Base-by-base conservation (phyloP, 768 basidiomycete genomes). In the Boletus barrowsii region DNA sequence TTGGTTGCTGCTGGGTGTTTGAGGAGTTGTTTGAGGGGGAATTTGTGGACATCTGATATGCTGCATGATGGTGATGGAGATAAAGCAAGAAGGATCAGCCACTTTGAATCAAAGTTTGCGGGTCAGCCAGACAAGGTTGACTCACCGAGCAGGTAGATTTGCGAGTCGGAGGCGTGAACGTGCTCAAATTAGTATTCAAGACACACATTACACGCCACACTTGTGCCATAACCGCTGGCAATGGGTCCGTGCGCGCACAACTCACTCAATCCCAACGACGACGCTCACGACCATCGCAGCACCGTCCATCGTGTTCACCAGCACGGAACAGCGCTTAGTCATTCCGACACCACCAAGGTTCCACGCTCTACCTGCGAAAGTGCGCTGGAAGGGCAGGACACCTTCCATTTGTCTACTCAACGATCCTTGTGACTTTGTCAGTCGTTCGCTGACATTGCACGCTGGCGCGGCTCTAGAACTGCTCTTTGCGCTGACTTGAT, bases 61-160 rank as follows among this genome's bases (percentile, higher is more conserved):
- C 42, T 51, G 10, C 45, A 53, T 53, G 46, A 22, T 43, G 63
- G 55, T 63, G 59, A 37, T 65, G 63, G 53, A 42, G 42, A 48
- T 51, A 22, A 42, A 42, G 49, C 43, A 49, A 61, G 49, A 56
- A 61, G 48, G 44, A 50, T 59, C 47, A 61, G 59, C 58, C 58
- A 60, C 52, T 51, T 67, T 68, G 63, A 66, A 67, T 62, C 71
- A 73, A 76, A 80, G 79, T 84, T 69, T 68, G 60, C 53, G 54
- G 46, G 60, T 49, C 17, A 50, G 29, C 42, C 54, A 74, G 77
- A 81, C 75, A 83, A 83, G 82, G 82, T 86, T 84, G 82, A 78
- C 84, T 82, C 76, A 84, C 83, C 82, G 81, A 80, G 74, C 72
- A 77, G 75, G 75, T 69, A 77, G 74, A 79, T 76, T 81, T 79